A percentile compares a stretch with the other conserved stretches of the same genome.
phyloP scores from a whole-genome alignment of 2,329 filamentous ascomycete genomes.

The Colletotrichum viniferum region DNA sequence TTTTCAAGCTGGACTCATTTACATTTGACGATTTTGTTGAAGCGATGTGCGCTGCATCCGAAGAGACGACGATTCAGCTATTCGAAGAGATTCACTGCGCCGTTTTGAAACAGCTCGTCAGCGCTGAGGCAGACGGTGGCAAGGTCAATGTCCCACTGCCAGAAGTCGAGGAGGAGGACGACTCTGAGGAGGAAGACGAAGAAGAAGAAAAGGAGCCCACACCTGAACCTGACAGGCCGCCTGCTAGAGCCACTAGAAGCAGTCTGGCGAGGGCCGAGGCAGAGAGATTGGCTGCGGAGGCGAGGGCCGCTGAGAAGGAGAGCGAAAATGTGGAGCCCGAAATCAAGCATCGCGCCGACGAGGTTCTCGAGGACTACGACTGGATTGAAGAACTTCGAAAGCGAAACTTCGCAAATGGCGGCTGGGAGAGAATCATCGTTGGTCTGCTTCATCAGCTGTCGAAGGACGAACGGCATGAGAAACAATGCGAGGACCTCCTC shows the following conservation, averaged over 20 bases:
- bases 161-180: constrained; percentile 73
- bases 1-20: constrained; percentile 94
- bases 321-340: constrained; percentile 45
- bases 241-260: constrained; percentile 78
- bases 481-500: constrained; percentile 79
- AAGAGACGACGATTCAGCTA: constrained; percentile 78
- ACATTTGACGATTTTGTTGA: constrained; percentile 97
- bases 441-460: constrained; percentile 87
- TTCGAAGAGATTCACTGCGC: constrained; percentile 92
- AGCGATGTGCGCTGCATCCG: constrained; percentile 78
- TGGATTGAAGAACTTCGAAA: constrained; percentile 87
- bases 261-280: constrained; percentile 84
- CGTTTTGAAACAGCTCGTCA: constrained; percentile 84
- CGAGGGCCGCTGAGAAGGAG: constrained; percentile 55
- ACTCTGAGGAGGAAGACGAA: constrained; percentile 65
- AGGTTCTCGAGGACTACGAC: constrained; percentile 74
- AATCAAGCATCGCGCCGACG: constrained; percentile 71
- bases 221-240: constrained; percentile 73
- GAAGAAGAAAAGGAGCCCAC: constrained; percentile 60
- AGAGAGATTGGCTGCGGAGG: constrained; percentile 67
- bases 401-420: constrained; percentile 84
- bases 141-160: constrained; percentile 81
- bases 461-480: constrained; percentile 71
- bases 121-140: constrained; percentile 75
- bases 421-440: constrained; percentile 90